Conservation (phyloP, 176 grass and related monocot genomes). For the Phoenix roebelenii region DNA sequence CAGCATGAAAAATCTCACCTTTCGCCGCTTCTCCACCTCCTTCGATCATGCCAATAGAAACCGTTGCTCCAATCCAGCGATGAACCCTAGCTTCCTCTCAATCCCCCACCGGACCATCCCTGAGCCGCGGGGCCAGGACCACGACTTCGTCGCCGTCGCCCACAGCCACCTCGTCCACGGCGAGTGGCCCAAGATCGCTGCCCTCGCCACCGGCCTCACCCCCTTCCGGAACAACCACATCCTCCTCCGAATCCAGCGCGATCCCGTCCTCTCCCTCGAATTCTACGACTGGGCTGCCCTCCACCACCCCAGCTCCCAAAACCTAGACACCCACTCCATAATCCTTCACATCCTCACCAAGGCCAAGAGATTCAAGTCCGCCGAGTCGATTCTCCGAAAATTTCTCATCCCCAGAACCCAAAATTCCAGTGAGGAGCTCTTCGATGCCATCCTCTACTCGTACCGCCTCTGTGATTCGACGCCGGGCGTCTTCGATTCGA, state of each 20-base stretch:
- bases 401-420: slow-evolving; percentile 31
- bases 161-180: slow-evolving; percentile 41
- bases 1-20: background rate
- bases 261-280: slow-evolving; percentile 20
- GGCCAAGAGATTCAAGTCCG: slow-evolving; percentile 25
- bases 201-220: slow-evolving; percentile 17
- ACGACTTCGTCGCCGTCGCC: slow-evolving; percentile 43
- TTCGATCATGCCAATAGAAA: background rate
- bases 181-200: slow-evolving; percentile 10
- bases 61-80: background rate
- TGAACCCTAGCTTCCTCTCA: slow-evolving; percentile 18
- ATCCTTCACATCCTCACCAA: slow-evolving; percentile 27
- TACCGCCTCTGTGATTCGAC: slow-evolving; percentile 21
- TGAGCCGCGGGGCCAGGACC: slow-evolving; percentile 43
- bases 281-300: slow-evolving; percentile 12
- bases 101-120: slow-evolving; percentile 56
- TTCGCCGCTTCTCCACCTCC: slow-evolving; percentile 12
- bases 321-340: slow-evolving; percentile 22
- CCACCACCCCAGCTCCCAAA: slow-evolving; percentile 21
- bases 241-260: slow-evolving; percentile 27
- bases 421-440: slow-evolving; percentile 20
- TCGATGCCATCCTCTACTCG: slow-evolving; percentile 24
- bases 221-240: slow-evolving; percentile 3
- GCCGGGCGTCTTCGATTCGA: slow-evolving; percentile 36
- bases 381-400: slow-evolving; percentile 35